These are phyloP conservation scores for Rhododendron henanense DNA, from an alignment of 148 eudicot genomes.

Conservation along the genomic window DNA sequence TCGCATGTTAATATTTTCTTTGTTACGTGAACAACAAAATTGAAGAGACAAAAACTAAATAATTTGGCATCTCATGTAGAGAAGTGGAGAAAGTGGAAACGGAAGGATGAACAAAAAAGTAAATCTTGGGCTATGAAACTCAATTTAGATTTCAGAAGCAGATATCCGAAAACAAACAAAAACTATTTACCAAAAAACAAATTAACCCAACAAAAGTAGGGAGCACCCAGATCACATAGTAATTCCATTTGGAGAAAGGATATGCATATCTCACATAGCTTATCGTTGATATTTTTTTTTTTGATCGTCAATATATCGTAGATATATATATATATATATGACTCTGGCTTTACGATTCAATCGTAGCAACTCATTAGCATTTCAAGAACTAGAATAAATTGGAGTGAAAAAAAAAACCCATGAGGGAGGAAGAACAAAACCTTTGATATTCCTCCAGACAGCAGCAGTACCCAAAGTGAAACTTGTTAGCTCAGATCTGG, in stretches of 20 bases:
- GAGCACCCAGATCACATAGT: neutral
- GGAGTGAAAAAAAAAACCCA: neutral
- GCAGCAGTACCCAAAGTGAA: slow-evolving; percentile 1
- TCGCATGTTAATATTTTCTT: neutral
- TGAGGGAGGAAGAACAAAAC: slow-evolving; percentile 3
- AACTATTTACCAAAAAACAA: neutral
- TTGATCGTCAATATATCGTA: too few species aligned
- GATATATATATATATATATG: too few species aligned
- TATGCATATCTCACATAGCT: neutral
- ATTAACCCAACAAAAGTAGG: neutral
- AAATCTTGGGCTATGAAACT: neutral
- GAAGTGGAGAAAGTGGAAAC: neutral
- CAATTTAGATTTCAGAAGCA: neutral
- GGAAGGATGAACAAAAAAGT: neutral
- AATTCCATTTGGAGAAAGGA: neutral
- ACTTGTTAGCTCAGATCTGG: slow-evolving; percentile 12
- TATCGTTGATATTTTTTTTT: neutral
- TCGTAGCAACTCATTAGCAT: neutral
- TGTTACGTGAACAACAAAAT: neutral
- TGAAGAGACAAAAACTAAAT: neutral
- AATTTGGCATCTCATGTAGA: neutral
- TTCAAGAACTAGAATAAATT: neutral
- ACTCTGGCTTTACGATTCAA: neutral
- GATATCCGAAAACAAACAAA: neutral
- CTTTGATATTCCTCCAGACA: slow-evolving; percentile 7